Evolutionary conservation across 768 basidiomycete genomes (phyloP).

Genomic region (Leccinellum rugosiceps): DNA sequence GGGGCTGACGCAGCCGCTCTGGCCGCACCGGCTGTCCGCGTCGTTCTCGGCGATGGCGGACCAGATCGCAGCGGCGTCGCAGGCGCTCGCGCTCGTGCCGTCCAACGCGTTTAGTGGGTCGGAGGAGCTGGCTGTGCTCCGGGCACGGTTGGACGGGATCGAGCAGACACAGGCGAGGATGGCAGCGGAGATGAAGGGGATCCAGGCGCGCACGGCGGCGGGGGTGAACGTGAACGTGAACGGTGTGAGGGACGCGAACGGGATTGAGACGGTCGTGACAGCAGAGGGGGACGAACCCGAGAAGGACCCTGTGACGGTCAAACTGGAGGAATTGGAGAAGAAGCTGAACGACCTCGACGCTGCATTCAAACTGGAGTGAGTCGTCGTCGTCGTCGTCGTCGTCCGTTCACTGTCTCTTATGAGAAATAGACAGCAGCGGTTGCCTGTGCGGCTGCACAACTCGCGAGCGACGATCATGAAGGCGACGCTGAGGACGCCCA

Average conservation of each 20-base stretch:
- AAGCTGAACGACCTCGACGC: conserved; percentile 33
- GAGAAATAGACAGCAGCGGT: conserved; percentile 32
- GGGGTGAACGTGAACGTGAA: background rate
- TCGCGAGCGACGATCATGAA: conserved; percentile 33
- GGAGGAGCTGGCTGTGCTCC: conserved; percentile 21
- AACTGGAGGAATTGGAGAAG: conserved; percentile 34
- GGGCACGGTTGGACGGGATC: conserved; percentile 29
- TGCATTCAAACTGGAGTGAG: conserved; percentile 35
- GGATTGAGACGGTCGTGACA: conserved; percentile 3
- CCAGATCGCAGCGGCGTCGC: conserved; percentile 40
- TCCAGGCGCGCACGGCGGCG: conserved; percentile 26
- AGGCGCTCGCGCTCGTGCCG: conserved; percentile 33
- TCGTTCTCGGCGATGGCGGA: conserved; percentile 40
- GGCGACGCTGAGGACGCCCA: conserved; percentile 29
- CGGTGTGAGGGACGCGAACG: background rate
- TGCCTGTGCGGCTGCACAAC: conserved; percentile 38
- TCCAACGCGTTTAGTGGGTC: conserved; percentile 19
- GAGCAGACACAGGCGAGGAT: conserved; percentile 34
- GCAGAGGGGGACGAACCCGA: conserved; percentile 29
- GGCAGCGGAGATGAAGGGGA: conserved; percentile 28
- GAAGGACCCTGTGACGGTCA: conserved; percentile 21
- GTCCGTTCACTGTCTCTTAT: background rate
- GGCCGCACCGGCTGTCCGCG: conserved; percentile 34
- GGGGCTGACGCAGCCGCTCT: conserved; percentile 11
- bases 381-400: background rate